Evolutionary conservation across 1,284 basidiomycete genomes (phyloP), one percentile per base, ranked within the genome.

Genomic region (Moesziomyces sp.): DNA sequence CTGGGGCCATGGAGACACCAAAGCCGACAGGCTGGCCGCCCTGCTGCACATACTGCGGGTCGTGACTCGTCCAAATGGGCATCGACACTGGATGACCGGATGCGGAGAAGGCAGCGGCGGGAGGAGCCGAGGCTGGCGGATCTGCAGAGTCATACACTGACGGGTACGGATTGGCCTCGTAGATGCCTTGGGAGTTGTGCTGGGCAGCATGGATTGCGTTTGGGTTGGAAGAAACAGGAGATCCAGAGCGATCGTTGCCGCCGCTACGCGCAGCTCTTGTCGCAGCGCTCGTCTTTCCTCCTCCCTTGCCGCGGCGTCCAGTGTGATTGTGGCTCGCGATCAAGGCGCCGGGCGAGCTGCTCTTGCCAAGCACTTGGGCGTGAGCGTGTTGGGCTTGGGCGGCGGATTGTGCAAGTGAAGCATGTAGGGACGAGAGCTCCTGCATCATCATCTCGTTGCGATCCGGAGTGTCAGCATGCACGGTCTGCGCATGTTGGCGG

Each of bases 401-500:
- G 8, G 79, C 81, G 2, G 78, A 78, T 21, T 86, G 85, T 24
- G 87, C 86, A 9, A 97, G 92, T 52, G 88, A 89, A 30, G 93
- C 91, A 77, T 97, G 94, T 34, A 96, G 88, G 3, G 90, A 89
- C 38, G 92, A 92, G 62, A 97, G 89, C 60, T 93, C 91, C 72
- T 91, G 89, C 89, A 96, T 93, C 92, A 95, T 94, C 46, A 88
- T 86, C 83, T 95, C 93, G 87, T 97, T 98, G 83, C 91, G 88
- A 0, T 92, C 91, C 0, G 84, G 77, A 85, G 92, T 92, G 82
- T 97, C 93, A 26, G 93, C 90, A 82, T 98, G 95, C 2, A 97
- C 94, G 4, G 94, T 97, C 86, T 95, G 92, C 0, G 94, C 93
- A 85, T 98, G 95, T 82, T 97, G 95, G 48, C 95, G 90, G 13